Evolutionary conservation across 2,329 filamentous ascomycete genomes (phyloP), one percentile per base, ranked within the genome.

Genomic region (Aspergillus pseudoterreus): DNA sequence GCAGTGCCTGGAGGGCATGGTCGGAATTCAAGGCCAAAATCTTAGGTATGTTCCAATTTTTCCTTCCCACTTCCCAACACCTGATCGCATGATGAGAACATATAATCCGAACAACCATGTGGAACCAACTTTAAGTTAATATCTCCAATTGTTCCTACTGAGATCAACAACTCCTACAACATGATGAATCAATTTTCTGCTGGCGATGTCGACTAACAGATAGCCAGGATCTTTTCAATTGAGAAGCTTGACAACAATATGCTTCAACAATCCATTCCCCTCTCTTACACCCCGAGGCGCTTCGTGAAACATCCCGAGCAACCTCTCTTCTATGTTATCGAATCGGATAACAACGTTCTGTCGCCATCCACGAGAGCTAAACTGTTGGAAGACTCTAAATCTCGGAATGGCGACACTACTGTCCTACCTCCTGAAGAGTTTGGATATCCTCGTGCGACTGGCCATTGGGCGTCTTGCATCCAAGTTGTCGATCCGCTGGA

Each of bases 131-230:
- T 65, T 69, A 71, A 63, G 56, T 74, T 71, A 69, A 70, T 72
- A 65, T 66, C 66, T 79, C 85, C 90, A 95, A 95, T 95, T 95
- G 91, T 95, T 95, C 90, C 90, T 95, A 85, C 91, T 95, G 91
- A 95, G 70, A 75, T 65, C 63, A 55, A 57, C 30, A 22, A 4
- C 12, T 21, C 48, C 21, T 42, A 22, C 42, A 17, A 33, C 11
- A 33, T 38, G 43, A 43, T 38, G 17, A 9, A 43, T 19, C 6
- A 32, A 30, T 32, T 21, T 8, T 6, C 30, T 30, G 10, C 49
- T 47, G 30, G 12, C 14, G 14, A 36, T 19, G 19, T 42, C 49
- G 24, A 39, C 54, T 54, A 50, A 56, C 11, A 51, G 52, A 48
- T 53, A 36, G 19, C 35, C 55, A 84, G 92, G 62, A 96, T 97